Evolutionary conservation across 139 green algal genomes (phyloP).

Genomic region (Tetraselmis striata): DNA sequence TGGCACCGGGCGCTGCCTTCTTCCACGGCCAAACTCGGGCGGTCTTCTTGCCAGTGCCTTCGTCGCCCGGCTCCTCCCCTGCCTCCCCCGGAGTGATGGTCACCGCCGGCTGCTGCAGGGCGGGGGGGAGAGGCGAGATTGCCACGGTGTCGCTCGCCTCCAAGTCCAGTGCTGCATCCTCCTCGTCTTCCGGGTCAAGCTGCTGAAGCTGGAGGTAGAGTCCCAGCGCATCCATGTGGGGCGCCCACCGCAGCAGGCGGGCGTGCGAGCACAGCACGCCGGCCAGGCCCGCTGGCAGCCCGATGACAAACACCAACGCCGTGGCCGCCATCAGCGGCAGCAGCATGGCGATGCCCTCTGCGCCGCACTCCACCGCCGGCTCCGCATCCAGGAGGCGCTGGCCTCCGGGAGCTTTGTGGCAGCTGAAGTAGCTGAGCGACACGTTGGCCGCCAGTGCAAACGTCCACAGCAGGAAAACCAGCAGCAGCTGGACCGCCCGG

Average conservation of each 20-base stretch:
- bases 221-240: background rate
- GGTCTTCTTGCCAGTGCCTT: no score
- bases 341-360: background rate
- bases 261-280: background rate
- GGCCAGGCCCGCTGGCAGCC: background rate
- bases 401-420: background rate
- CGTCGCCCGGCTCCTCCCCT: no score
- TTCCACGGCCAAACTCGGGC: no score
- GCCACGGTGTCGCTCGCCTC: no score
- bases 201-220: background rate
- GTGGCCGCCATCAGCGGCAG: background rate
- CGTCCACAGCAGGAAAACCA: background rate
- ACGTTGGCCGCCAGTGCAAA: background rate
- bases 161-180: no score
- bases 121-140: no score
- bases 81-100: no score
- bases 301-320: background rate
- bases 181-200: no score
- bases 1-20: no score
- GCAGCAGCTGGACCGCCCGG: background rate
- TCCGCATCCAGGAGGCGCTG: background rate
- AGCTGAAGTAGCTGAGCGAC: background rate
- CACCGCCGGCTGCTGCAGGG: no score
- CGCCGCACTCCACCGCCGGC: background rate
- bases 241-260: background rate